Evolutionary conservation across 1,284 basidiomycete species (phyloP), one percentile per base, ranked within the genome.

Genomic region (Rhodofomes roseus): DNA sequence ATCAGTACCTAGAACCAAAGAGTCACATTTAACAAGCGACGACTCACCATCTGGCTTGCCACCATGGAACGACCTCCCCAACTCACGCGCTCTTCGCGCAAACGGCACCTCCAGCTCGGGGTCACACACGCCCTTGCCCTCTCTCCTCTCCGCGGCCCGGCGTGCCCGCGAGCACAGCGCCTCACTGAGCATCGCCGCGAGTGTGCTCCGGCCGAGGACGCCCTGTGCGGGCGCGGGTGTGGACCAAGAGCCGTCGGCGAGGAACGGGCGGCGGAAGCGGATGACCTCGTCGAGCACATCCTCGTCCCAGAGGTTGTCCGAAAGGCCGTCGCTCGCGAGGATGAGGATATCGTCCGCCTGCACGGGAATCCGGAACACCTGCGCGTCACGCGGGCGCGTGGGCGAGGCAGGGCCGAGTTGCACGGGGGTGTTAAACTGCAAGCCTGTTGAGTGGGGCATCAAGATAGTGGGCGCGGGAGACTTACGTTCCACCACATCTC

Each of bases 301-400:
- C 69, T 94, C 90, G 70, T 98, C 95, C 84, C 95, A 98, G 54
- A 98, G 77, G 69, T 98, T 98, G 74, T 98, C 96, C 68, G 90
- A 89, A 54, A 98, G 79, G 1, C 96, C 96, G 71, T 98, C 96
- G 37, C 84, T 89, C 2, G 93, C 91, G 36, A 98, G 83, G 59
- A 98, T 90, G 51, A 98, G 85, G 44, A 98, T 90, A 68, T 98
- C 96, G 62, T 93, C 89, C 51, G 85, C 85, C 67, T 87, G 83
- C 4, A 98, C 94, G 22, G 88, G 87, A 6, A 98, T 78, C 2
- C 86, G 86, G 71, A 86, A 79, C 9, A 87, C 76, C 60, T 89
- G 89, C 0, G 95, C 94, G 61, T 94, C 83, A 72, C 73, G 81
- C 59, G 90, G 89, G 52, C 84, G 85, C 18, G 89, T 86, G 14